A percentile compares a stretch with the other conserved stretches of the same genome.
Conservation (phyloP, 371 early-diverging fungal genomes). For the Syncephalastrum sp. region DNA sequence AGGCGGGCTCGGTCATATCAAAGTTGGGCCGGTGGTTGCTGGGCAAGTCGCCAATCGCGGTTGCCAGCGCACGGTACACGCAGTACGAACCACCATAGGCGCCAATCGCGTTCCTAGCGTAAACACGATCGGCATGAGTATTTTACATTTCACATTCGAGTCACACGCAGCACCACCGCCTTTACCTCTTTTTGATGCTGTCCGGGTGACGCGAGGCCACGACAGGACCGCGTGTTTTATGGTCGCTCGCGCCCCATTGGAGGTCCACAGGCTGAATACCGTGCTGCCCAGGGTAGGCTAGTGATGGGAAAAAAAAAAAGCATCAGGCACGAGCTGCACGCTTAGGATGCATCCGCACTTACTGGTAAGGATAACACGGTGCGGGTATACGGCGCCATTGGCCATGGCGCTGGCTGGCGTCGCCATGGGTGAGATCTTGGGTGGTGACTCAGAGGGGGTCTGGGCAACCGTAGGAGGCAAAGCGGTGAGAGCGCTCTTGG, state of each 20-base stretch:
- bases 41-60: conserved; percentile 88
- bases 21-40: conserved; percentile 87
- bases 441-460: too few species aligned
- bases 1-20: conserved; percentile 85
- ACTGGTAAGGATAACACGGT: conserved; percentile 52
- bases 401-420: too few species aligned
- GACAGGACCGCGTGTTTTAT: conserved; percentile 83
- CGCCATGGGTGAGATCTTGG: too few species aligned
- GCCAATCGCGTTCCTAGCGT: conserved; percentile 82
- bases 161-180: conserved; percentile 2
- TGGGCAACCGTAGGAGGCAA: too few species aligned
- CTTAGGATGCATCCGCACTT: conserved; percentile 7
- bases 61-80: conserved; percentile 90
- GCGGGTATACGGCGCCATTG: conserved; percentile 24
- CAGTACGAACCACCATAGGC: conserved; percentile 95
- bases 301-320: neutral
- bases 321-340: neutral
- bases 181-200: conserved; percentile 73
- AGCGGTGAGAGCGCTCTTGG: neutral
- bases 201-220: conserved; percentile 81
- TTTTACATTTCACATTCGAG: neutral
- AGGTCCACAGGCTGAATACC: conserved; percentile 84
- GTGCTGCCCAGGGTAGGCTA: conserved; percentile 84
- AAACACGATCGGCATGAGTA: neutral
- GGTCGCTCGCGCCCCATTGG: conserved; percentile 79